Evolutionary conservation across 1,284 basidiomycete species (phyloP).

Genomic region (Pholiota adiposa): DNA sequence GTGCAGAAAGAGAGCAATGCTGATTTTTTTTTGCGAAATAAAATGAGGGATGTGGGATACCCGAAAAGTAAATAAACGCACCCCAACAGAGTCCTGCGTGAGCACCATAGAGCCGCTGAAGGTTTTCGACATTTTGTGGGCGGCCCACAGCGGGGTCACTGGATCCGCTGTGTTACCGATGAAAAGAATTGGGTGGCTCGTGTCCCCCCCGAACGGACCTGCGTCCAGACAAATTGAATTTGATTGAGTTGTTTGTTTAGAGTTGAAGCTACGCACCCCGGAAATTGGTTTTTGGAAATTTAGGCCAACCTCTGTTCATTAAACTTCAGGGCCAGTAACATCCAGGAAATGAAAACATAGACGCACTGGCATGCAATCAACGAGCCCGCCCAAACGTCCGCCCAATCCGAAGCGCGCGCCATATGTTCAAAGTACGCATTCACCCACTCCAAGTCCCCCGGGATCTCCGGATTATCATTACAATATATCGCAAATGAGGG

Average conservation of each 20-base stretch:
- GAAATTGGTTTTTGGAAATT: slow-evolving; percentile 32
- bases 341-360: neutral
- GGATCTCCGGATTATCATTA: slow-evolving; percentile 40
- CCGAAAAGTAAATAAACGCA: slow-evolving; percentile 22
- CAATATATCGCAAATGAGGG: slow-evolving; percentile 37
- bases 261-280: slow-evolving; percentile 24
- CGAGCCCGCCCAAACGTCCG: slow-evolving; percentile 31
- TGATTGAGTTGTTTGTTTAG: neutral
- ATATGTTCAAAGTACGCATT: slow-evolving; percentile 30
- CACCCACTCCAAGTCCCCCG: slow-evolving; percentile 28
- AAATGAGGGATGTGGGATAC: neutral
- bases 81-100: slow-evolving; percentile 45
- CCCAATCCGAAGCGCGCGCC: slow-evolving; percentile 30
- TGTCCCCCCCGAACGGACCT: slow-evolving; percentile 38
- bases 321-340: neutral
- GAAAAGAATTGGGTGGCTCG: slow-evolving; percentile 39
- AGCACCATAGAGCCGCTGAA: slow-evolving; percentile 40
- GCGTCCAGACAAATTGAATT: neutral
- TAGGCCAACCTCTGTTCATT: slow-evolving; percentile 34
- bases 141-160: slow-evolving; percentile 35
- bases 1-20: slow-evolving; percentile 44
- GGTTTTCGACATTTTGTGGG: slow-evolving; percentile 39
- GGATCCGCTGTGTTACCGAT: slow-evolving; percentile 48
- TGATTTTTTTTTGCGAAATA: slow-evolving; percentile 11
- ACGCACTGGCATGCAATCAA: slow-evolving; percentile 33